These are phyloP conservation scores for Yamadazyma scolyti DNA, from an alignment of 805 yeast species.

Conservation along the genomic window DNA sequence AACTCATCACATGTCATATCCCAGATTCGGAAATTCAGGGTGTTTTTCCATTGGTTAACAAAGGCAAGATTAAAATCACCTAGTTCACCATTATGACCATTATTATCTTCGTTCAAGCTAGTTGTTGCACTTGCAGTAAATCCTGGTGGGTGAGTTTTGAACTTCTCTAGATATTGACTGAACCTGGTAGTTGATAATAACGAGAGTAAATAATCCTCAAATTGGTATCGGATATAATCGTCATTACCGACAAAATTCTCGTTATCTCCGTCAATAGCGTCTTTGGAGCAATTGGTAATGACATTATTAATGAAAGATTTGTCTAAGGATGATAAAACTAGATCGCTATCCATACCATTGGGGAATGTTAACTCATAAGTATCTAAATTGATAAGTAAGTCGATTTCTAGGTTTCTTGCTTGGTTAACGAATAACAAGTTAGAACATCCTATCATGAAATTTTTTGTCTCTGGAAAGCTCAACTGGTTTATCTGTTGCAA, in stretches of 20 bases:
- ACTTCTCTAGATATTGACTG: slow-evolving; percentile 48
- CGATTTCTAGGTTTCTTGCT: slow-evolving; percentile 54
- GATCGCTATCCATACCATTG: slow-evolving; percentile 23
- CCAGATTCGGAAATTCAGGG: slow-evolving; percentile 40
- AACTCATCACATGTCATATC: slow-evolving; percentile 39
- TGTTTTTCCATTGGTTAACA: slow-evolving; percentile 27
- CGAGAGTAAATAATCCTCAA: slow-evolving; percentile 86
- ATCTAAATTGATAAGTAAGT: slow-evolving; percentile 73
- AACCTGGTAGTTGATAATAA: slow-evolving; percentile 71
- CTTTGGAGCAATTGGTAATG: slow-evolving; percentile 43
- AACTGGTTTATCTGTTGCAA: slow-evolving; percentile 84
- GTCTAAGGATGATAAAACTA: slow-evolving; percentile 46
- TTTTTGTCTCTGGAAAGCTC: slow-evolving; percentile 49
- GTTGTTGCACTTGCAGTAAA: slow-evolving; percentile 15
- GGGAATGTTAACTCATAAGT: slow-evolving; percentile 43
- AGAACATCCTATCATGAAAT: slow-evolving; percentile 82
- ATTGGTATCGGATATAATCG: slow-evolving; percentile 81
- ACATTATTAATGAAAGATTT: slow-evolving; percentile 70
- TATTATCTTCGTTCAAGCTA: slow-evolving; percentile 12
- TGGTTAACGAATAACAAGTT: slow-evolving; percentile 75
- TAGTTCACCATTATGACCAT: slow-evolving; percentile 24
- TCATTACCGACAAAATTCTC: slow-evolving; percentile 48
- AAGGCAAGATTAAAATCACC: slow-evolving; percentile 29
- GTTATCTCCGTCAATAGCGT: slow-evolving; percentile 20
- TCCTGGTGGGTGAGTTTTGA: slow-evolving; percentile 40